Conservation (phyloP, 345 rosid genomes). For the Leavenworthia alabamica region DNA sequence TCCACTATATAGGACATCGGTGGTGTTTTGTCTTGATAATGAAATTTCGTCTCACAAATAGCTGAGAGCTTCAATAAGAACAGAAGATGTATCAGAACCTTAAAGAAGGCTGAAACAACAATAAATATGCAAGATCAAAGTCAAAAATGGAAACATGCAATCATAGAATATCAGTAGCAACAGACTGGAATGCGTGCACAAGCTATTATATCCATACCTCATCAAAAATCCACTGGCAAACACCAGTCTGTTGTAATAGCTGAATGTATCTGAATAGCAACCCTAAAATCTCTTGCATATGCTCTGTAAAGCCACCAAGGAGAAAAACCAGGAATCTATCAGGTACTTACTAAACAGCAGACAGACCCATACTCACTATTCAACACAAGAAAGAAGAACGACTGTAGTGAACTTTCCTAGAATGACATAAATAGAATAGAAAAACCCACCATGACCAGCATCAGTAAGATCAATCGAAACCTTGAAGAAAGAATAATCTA, state of each 20-base stretch:
- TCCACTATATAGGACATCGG: conserved; percentile 54
- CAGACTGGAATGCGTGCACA: neutral
- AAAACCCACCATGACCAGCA: conserved; percentile 79
- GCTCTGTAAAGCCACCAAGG: conserved; percentile 47
- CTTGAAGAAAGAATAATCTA: conserved; percentile 66
- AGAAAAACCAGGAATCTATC: neutral
- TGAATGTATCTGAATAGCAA: conserved; percentile 71
- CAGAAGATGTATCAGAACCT: conserved; percentile 26
- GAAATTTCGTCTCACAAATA: conserved; percentile 74
- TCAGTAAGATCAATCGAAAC: conserved; percentile 75
- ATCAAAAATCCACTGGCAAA: conserved; percentile 89
- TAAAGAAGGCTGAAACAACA: neutral
- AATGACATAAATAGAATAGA: neutral
- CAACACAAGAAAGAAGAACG: neutral
- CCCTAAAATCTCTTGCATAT: conserved; percentile 72
- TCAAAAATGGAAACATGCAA: neutral
- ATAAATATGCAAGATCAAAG: neutral
- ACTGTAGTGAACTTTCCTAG: conserved; percentile 2
- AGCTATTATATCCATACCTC: conserved; percentile 51
- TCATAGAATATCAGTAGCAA: neutral
- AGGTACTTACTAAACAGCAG: conserved; percentile 18
- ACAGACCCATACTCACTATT: neutral
- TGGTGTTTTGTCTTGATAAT: conserved; percentile 73
- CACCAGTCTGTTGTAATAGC: conserved; percentile 69
- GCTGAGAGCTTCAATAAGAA: conserved; percentile 72